phyloP scores from a whole-genome alignment of 1,284 basidiomycete species.

The Xerocomus amazonicus region DNA sequence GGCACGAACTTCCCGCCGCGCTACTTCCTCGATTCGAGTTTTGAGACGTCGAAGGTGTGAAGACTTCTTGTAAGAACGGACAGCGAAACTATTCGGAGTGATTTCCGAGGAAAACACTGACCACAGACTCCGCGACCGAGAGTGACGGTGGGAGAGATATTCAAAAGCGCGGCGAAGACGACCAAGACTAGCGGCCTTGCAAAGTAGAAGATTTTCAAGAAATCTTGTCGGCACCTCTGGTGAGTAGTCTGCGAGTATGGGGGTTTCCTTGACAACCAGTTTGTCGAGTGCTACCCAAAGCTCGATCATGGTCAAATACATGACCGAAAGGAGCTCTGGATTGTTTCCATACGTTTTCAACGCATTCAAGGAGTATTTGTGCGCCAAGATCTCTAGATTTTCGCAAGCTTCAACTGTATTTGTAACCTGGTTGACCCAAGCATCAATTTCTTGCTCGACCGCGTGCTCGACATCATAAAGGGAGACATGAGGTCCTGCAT shows the following conservation, averaged over 20 bases:
- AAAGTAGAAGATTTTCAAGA: conserved; percentile 40
- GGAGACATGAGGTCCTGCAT: conserved; percentile 16
- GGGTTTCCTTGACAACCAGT: conserved; percentile 30
- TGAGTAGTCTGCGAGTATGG: conserved; percentile 40
- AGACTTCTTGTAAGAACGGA: conserved; percentile 30
- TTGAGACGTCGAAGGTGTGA: conserved; percentile 22
- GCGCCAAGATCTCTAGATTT: conserved; percentile 25
- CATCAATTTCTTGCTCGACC: conserved; percentile 29
- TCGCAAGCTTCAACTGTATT: conserved; percentile 13
- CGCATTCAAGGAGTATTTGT: conserved; percentile 32
- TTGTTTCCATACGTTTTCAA: conserved; percentile 29
- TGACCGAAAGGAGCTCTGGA: conserved; percentile 42
- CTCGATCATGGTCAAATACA: conserved; percentile 40
- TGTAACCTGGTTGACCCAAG: conserved; percentile 27
- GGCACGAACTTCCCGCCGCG: conserved; percentile 12
- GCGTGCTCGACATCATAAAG: conserved; percentile 37
- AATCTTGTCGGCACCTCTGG: conserved; percentile 39
- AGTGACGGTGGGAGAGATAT: conserved; percentile 33
- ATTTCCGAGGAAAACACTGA: conserved; percentile 28
- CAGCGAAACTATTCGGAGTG: conserved; percentile 20
- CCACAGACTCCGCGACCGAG: neutral
- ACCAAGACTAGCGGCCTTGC: conserved; percentile 23
- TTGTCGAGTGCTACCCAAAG: conserved; percentile 37
- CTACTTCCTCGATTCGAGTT: conserved; percentile 27
- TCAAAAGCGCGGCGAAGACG: conserved; percentile 26